A percentile compares a stretch with the other conserved stretches of the same genome.
Conservation (phyloP, 495 filamentous ascomycete species). For the Hypoxylon intermedium region DNA sequence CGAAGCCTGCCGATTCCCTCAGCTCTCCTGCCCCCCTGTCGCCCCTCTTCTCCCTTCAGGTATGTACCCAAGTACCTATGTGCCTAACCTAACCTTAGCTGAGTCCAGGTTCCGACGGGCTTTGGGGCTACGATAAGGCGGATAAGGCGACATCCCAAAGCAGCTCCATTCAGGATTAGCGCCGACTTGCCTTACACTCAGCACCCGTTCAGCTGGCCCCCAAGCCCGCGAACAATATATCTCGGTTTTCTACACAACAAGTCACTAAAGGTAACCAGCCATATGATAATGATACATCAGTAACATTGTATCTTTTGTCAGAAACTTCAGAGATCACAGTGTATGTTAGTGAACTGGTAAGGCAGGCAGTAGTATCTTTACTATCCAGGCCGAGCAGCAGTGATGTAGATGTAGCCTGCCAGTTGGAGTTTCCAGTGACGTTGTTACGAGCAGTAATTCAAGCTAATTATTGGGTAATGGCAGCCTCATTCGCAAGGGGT, state of each 20-base stretch:
- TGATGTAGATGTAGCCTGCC: background rate
- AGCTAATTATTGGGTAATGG: too few relatives aligned
- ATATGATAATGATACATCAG: background rate
- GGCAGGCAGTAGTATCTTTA: background rate
- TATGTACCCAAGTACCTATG: background rate
- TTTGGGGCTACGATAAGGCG: constrained; percentile 35
- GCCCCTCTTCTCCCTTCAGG: background rate
- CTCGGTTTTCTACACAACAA: constrained; percentile 19
- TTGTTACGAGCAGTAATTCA: background rate
- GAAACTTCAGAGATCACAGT: background rate
- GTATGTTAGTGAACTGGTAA: background rate
- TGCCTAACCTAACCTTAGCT: background rate
- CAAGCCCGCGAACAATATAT: constrained; percentile 18
- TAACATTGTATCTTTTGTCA: background rate
- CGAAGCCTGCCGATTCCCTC: constrained; percentile 36
- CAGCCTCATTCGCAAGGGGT: background rate
- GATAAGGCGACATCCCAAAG: constrained; percentile 21
- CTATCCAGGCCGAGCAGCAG: background rate
- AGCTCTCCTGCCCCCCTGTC: constrained; percentile 12
- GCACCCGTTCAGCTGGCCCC: constrained; percentile 43
- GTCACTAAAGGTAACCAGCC: background rate
- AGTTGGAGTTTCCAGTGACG: background rate
- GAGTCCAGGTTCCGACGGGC: background rate
- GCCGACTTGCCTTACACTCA: constrained; percentile 44
- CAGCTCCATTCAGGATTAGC: constrained; percentile 15